phyloP scores from a whole-genome alignment of 257 asterid species.

The Salvia splendens region DNA sequence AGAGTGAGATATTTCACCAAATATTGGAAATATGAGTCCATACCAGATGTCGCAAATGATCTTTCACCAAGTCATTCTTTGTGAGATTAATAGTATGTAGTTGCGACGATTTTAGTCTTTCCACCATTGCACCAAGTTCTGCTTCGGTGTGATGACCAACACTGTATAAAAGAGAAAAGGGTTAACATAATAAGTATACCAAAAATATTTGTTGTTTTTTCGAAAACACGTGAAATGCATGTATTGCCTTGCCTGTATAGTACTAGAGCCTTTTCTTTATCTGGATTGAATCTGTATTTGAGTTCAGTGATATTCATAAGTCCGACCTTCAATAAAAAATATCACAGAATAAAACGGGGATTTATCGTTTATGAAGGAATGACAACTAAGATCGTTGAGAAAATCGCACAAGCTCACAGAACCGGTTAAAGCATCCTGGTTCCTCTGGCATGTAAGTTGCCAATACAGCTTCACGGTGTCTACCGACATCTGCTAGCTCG shows the following conservation, averaged over 20 bases:
- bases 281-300: slow-evolving; percentile 77
- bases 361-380: slow-evolving; percentile 7
- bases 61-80: slow-evolving; percentile 87
- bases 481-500: slow-evolving; percentile 91
- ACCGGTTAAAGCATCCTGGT: slow-evolving; percentile 70
- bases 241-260: slow-evolving; percentile 64
- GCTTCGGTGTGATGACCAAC: slow-evolving; percentile 77
- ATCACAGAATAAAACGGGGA: slow-evolving; percentile 12
- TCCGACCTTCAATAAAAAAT: slow-evolving; percentile 65
- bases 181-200: slow-evolving; percentile 1
- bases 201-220: background rate
- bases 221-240: slow-evolving; percentile 18
- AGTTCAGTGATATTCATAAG: slow-evolving; percentile 85
- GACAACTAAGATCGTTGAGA: background rate
- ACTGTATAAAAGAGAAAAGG: slow-evolving; percentile 41
- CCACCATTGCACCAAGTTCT: slow-evolving; percentile 72
- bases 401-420: slow-evolving; percentile 68
- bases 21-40: slow-evolving; percentile 24
- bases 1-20: background rate
- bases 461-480: slow-evolving; percentile 84
- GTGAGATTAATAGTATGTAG: slow-evolving; percentile 73
- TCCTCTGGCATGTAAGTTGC: slow-evolving; percentile 84
- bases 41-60: slow-evolving; percentile 94
- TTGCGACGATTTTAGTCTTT: slow-evolving; percentile 55
- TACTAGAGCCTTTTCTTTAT: slow-evolving; percentile 64